phyloP scores from a whole-genome alignment of 305 asterid genomes.

The Ilex paraguariensis region DNA sequence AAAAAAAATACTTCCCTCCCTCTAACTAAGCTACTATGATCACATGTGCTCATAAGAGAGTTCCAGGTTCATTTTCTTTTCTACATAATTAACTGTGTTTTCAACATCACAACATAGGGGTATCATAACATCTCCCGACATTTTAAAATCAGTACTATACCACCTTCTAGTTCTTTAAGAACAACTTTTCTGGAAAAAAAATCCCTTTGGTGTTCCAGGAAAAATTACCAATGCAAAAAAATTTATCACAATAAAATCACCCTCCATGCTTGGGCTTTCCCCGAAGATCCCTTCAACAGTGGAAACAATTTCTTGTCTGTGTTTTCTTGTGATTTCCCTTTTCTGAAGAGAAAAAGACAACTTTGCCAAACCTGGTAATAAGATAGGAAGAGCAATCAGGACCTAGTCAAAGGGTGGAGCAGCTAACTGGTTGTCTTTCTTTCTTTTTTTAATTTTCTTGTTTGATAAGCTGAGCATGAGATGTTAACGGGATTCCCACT shows the following conservation, averaged over 20 bases:
- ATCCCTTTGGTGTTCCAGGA: not conserved
- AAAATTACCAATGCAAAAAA: conserved; percentile 84
- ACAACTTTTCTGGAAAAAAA: too few relatives aligned
- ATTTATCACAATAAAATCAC: conserved; percentile 72
- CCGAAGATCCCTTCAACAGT: conserved; percentile 62
- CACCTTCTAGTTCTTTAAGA: too few relatives aligned
- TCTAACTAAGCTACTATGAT: too few relatives aligned
- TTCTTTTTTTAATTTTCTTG: not conserved
- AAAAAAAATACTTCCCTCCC: not conserved
- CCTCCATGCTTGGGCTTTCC: conserved; percentile 47
- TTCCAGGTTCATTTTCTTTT: too few relatives aligned
- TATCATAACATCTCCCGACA: too few relatives aligned
- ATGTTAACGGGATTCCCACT: not conserved
- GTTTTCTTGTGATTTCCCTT: conserved; percentile 61
- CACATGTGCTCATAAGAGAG: not conserved
- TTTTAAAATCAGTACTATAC: too few relatives aligned
- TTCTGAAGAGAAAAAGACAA: conserved; percentile 52
- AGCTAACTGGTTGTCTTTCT: not conserved
- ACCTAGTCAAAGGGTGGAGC: conserved; percentile 2
- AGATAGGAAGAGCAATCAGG: conserved; percentile 2
- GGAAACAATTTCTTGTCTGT: conserved; percentile 66
- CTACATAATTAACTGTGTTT: not conserved
- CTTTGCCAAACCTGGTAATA: conserved; percentile 39
- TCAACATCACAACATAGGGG: not conserved
- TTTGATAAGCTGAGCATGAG: not conserved